These are phyloP conservation scores for Lepiota brunneoincarnata DNA, from an alignment of 768 basidiomycete species.

Conservation along the genomic window DNA sequence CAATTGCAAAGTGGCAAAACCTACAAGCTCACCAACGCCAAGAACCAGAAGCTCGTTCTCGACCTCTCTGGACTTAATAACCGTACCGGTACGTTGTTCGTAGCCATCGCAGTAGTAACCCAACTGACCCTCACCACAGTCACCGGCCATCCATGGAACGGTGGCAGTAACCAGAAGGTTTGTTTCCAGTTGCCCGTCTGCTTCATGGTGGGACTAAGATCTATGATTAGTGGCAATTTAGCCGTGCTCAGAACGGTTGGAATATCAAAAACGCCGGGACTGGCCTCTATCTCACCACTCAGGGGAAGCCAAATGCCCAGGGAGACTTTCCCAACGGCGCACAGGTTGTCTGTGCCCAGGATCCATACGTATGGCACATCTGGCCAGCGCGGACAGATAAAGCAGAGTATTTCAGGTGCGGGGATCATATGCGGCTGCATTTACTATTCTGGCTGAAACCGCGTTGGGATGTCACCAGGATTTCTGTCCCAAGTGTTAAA, in stretches of 20 bases:
- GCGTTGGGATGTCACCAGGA: slow-evolving; percentile 23
- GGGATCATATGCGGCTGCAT: slow-evolving; percentile 2
- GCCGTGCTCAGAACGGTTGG: slow-evolving; percentile 21
- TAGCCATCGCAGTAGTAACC: not conserved
- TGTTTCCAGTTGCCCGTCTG: not conserved
- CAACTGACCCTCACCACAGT: slow-evolving; percentile 20
- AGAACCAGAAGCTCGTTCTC: slow-evolving; percentile 17
- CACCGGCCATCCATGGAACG: slow-evolving; percentile 35
- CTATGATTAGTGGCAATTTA: slow-evolving; percentile 32
- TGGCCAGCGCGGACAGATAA: too few relatives aligned
- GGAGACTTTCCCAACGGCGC: slow-evolving; percentile 23
- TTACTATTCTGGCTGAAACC: not conserved
- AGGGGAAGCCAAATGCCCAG: slow-evolving; percentile 5
- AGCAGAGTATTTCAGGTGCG: slow-evolving; percentile 26
- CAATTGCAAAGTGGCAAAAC: too few relatives aligned
- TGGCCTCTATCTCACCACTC: slow-evolving; percentile 28
- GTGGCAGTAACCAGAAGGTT: slow-evolving; percentile 42
- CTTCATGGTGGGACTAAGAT: not conserved
- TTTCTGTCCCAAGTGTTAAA: slow-evolving; percentile 32
- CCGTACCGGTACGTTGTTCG: slow-evolving; percentile 23
- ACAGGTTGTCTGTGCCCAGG: slow-evolving; percentile 24
- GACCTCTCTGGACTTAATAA: slow-evolving; percentile 44
- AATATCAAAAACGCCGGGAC: slow-evolving; percentile 29
- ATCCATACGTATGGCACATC: slow-evolving; percentile 35
- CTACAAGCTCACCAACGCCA: too few relatives aligned